These are phyloP conservation scores for Berberis thunbergii DNA, from an alignment of 164 flowering plant genomes.

Conservation along the genomic window DNA sequence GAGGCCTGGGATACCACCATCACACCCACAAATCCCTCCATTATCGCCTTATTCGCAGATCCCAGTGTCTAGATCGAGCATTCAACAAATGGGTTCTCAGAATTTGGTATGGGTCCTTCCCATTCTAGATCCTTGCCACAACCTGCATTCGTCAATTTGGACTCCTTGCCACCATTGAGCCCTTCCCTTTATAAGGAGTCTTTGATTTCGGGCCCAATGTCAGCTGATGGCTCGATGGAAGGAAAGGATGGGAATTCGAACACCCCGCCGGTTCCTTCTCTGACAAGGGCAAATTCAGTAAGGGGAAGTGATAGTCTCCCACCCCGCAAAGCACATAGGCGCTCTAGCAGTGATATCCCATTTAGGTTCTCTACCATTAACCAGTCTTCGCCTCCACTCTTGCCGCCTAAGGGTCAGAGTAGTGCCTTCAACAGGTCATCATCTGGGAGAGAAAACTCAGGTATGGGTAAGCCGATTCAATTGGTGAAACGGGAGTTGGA, in stretches of 20 bases:
- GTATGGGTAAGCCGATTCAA: conserved; percentile 34
- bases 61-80: conserved; percentile 28
- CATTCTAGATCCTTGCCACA: conserved; percentile 87
- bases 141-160: conserved; percentile 67
- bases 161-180: conserved; percentile 78
- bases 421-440: conserved; percentile 23
- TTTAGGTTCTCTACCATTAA: conserved; percentile 47
- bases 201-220: conserved; percentile 30
- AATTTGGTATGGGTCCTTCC: conserved; percentile 32
- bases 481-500: conserved; percentile 51
- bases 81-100: conserved; percentile 12
- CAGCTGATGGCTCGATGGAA: conserved; percentile 64
- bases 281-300: conserved; percentile 19
- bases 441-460: conserved; percentile 30
- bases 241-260: conserved; percentile 43
- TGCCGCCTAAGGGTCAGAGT: conserved; percentile 34
- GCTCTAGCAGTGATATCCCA: conserved; percentile 85
- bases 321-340: conserved; percentile 79
- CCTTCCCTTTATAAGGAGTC: conserved; percentile 59
- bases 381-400: conserved; percentile 44
- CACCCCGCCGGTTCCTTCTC: conserved; percentile 16
- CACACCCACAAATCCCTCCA: conserved; percentile 76
- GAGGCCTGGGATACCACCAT: conserved; percentile 75
- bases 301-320: conserved; percentile 58
- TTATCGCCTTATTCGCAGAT: conserved; percentile 51